phyloP scores from a whole-genome alignment of 2,329 filamentous ascomycete genomes.

The Colletotrichum plurivorum region DNA sequence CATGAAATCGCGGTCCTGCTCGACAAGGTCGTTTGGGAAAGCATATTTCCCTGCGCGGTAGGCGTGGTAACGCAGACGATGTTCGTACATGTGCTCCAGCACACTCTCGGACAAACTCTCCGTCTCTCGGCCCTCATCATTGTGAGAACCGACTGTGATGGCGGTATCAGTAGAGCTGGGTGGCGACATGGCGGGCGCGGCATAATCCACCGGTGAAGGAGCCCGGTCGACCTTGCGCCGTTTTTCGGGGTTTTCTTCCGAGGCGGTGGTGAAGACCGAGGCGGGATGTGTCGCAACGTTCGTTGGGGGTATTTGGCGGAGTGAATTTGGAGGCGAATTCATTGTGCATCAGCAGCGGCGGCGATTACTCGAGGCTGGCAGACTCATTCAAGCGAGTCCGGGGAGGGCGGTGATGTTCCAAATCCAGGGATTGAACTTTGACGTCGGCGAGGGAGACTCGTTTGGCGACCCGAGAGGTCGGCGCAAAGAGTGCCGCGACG shows the following conservation, averaged over 20 bases:
- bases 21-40: conserved; percentile 60
- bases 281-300: conserved; percentile 5
- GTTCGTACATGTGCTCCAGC: conserved; percentile 58
- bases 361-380: background rate
- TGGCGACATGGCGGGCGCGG: conserved; percentile 30
- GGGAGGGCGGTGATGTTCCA: background rate
- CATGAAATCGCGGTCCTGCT: conserved; percentile 58
- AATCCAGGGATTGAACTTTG: background rate
- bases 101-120: conserved; percentile 59
- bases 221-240: conserved; percentile 24
- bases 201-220: conserved; percentile 34
- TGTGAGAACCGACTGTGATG: conserved; percentile 39
- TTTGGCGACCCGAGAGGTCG: conserved; percentile 1
- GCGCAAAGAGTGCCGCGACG: conserved; percentile 4
- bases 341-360: conserved; percentile 28
- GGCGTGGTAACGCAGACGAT: conserved; percentile 56
- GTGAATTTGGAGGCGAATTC: conserved; percentile 40
- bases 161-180: conserved; percentile 34
- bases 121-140: conserved; percentile 47
- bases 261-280: background rate
- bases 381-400: background rate
- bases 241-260: conserved; percentile 25
- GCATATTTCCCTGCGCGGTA: conserved; percentile 58
- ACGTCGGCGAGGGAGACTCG: background rate
- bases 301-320: conserved; percentile 11